A percentile compares a stretch with the other conserved stretches of the same genome.
Evolutionary conservation across 2,329 filamentous ascomycete genomes (phyloP).

Genomic region (Aspergillus nomiae): DNA sequence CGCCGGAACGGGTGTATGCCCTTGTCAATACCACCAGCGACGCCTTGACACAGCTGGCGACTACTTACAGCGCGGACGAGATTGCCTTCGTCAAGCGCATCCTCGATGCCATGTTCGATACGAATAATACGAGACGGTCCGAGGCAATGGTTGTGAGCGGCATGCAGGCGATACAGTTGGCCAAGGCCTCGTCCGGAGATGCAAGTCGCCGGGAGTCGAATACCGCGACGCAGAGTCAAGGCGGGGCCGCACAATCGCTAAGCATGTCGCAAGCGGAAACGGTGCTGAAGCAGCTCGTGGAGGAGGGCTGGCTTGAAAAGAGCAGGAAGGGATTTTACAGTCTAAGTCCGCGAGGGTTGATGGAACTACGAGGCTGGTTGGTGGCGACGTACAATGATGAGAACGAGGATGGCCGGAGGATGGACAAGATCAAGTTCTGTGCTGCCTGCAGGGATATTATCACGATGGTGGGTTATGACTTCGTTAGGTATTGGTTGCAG

Average conservation of each 20-base stretch:
- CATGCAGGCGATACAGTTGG: constrained; percentile 75
- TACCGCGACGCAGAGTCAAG: constrained; percentile 37
- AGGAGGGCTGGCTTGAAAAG: constrained; percentile 82
- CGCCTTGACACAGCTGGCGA: constrained; percentile 81
- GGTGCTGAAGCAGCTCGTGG: constrained; percentile 68
- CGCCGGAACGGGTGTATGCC: constrained; percentile 67
- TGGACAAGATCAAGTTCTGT: constrained; percentile 81
- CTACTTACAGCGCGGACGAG: constrained; percentile 77
- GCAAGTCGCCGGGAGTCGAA: constrained; percentile 51
- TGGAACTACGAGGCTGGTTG: constrained; percentile 84
- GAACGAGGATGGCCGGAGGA: constrained; percentile 54
- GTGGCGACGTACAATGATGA: constrained; percentile 86
- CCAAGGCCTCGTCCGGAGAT: constrained; percentile 45
- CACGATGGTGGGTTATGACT: constrained; percentile 59
- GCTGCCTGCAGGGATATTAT: constrained; percentile 87
- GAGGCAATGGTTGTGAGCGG: constrained; percentile 82
- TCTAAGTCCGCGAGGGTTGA: constrained; percentile 73
- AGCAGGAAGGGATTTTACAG: constrained; percentile 72
- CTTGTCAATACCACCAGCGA: constrained; percentile 89
- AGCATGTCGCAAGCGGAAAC: constrained; percentile 77
- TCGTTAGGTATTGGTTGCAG: not conserved
- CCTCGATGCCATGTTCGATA: constrained; percentile 89
- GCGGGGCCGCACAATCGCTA: constrained; percentile 54
- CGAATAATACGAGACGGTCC: constrained; percentile 74
- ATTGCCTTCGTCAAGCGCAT: constrained; percentile 86